Evolutionary conservation across 1,284 basidiomycete species (phyloP).

Genomic region (Rhizopogon parksii): DNA sequence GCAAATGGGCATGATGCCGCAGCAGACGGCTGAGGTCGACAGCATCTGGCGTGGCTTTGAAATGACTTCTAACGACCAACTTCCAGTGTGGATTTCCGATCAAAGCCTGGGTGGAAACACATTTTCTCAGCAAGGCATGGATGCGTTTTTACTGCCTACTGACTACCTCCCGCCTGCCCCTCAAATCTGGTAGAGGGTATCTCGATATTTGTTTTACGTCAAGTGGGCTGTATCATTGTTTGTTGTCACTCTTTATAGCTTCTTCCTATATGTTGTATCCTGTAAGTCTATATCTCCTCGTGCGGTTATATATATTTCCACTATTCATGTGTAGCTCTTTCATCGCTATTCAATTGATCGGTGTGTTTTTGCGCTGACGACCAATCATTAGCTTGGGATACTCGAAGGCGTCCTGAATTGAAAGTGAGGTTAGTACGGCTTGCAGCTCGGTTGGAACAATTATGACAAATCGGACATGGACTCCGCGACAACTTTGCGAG

Average conservation of each 20-base stretch:
- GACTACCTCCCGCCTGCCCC: conserved; percentile 64
- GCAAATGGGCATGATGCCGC: conserved; percentile 26
- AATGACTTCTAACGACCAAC: conserved; percentile 60
- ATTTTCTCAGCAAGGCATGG: conserved; percentile 73
- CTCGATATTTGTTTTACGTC: background rate
- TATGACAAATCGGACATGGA: background rate
- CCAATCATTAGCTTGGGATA: too few species aligned
- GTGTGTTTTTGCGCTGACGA: background rate
- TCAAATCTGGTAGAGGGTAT: conserved; percentile 58
- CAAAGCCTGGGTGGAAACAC: conserved; percentile 68
- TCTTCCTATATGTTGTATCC: conserved; percentile 16
- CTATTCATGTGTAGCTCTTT: conserved; percentile 1
- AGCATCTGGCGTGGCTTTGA: conserved; percentile 70
- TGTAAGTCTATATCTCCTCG: conserved; percentile 15
- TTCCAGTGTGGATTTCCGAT: conserved; percentile 78
- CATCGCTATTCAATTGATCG: conserved; percentile 1
- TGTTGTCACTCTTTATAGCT: conserved; percentile 12
- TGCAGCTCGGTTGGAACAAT: background rate
- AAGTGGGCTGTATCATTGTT: conserved; percentile 11
- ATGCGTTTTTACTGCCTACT: conserved; percentile 70
- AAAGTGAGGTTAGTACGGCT: background rate
- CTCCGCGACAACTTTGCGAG: too few species aligned
- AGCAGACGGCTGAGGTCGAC: conserved; percentile 51
- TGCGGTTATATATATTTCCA: conserved; percentile 5
- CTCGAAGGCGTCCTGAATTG: too few species aligned